Percentiles rank a stretch among this genome's conserved stretches.
These are phyloP conservation scores for Astrothelium subdiscretum DNA, from an alignment of 495 filamentous ascomycete genomes.

Conservation along the genomic window DNA sequence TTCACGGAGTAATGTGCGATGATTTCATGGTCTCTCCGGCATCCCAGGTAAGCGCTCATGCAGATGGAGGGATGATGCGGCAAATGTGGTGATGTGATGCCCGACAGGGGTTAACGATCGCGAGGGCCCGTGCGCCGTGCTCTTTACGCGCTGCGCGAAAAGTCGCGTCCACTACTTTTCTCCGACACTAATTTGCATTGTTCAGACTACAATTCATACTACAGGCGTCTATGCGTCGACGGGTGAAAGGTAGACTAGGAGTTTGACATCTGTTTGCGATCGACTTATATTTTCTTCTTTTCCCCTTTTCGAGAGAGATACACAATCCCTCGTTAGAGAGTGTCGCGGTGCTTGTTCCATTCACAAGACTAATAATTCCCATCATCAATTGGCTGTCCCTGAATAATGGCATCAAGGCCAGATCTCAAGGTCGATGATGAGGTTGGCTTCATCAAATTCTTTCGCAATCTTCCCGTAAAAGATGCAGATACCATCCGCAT, in stretches of 20 bases:
- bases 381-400: not conserved
- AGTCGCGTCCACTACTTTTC: not conserved
- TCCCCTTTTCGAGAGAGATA: too few relatives aligned
- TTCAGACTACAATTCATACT: not conserved
- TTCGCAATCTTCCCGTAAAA: slow-evolving; percentile 60
- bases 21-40: not conserved
- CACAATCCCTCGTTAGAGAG: too few relatives aligned
- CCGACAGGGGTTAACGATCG: not conserved
- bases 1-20: not conserved
- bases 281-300: too few relatives aligned
- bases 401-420: slow-evolving; percentile 90
- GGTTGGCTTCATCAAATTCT: slow-evolving; percentile 89
- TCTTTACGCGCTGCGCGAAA: not conserved
- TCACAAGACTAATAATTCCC: not conserved
- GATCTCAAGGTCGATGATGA: slow-evolving; percentile 97
- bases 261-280: not conserved
- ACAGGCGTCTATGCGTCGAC: not conserved
- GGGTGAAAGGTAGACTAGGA: not conserved
- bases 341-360: not conserved
- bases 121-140: not conserved
- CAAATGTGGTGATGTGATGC: not conserved
- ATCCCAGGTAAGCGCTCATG: not conserved
- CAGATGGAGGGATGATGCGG: not conserved
- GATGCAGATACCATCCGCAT: slow-evolving; percentile 69
- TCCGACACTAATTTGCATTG: too few relatives aligned